Conservation (phyloP, 225 moss, liverwort and hornwort species). For the Physcomitrellopsis africana region DNA sequence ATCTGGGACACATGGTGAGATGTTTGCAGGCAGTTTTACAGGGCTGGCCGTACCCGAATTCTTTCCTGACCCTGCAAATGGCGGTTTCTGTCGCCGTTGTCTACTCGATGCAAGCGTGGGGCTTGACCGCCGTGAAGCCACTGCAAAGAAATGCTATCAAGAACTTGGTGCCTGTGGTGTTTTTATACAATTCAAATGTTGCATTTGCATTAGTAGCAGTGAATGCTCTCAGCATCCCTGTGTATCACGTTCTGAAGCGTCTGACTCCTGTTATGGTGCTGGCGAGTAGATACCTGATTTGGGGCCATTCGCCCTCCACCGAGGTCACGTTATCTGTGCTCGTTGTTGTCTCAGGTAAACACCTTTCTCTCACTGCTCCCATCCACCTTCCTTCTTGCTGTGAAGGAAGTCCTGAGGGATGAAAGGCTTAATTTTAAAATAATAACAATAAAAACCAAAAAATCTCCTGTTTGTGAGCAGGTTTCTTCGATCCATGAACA, state of each 20-base stretch:
- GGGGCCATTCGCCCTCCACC: constrained; percentile 35
- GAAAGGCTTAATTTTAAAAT: no score
- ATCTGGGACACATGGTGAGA: not conserved
- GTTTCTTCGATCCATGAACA: no score
- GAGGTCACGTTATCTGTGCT: constrained; percentile 37
- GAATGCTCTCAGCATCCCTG: constrained; percentile 42
- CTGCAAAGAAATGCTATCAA: constrained; percentile 30
- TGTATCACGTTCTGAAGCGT: constrained; percentile 49
- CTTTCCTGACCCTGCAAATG: constrained; percentile 43
- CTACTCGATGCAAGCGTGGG: constrained; percentile 28
- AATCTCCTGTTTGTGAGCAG: no score
- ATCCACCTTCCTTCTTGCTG: not conserved
- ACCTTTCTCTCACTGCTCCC: not conserved
- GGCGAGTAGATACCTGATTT: constrained; percentile 26
- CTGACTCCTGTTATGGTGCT: constrained; percentile 48
- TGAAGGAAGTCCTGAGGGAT: no score
- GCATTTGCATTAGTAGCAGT: constrained; percentile 48
- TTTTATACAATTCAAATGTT: constrained; percentile 48
- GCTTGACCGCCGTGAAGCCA: constrained; percentile 32
- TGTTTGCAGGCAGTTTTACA: constrained; percentile 39
- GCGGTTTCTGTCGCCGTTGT: constrained; percentile 34
- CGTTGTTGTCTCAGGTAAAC: constrained; percentile 42
- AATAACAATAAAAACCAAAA: no score
- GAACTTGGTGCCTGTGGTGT: constrained; percentile 37
- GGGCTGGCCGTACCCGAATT: constrained; percentile 43